Conservation (phyloP, 83 land plant genomes). For the Thuja plicata region DNA sequence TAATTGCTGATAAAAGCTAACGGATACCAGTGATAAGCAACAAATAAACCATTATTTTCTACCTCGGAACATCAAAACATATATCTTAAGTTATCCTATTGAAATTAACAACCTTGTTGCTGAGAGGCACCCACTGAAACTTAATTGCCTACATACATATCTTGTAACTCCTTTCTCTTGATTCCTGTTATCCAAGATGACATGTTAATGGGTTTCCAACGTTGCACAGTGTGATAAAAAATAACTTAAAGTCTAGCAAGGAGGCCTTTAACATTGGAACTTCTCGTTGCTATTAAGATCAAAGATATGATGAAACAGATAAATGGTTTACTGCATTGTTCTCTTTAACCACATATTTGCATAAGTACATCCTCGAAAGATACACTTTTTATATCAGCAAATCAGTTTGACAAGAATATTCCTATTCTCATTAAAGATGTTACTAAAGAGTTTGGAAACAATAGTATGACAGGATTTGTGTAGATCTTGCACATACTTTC, state of each 20-base stretch:
- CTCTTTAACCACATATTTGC: neutral
- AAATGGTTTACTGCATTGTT: neutral
- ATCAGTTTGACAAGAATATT: neutral
- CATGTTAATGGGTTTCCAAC: neutral
- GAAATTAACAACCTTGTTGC: neutral
- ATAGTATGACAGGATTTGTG: neutral
- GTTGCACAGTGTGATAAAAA: neutral
- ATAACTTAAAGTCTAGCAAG: neutral
- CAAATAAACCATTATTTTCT: neutral
- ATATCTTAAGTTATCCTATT: neutral
- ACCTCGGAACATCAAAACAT: neutral
- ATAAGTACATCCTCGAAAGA: neutral
- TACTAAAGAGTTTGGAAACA: neutral
- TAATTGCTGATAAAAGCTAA: neutral
- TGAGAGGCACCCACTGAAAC: neutral
- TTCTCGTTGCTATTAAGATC: neutral
- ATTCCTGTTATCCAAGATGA: neutral
- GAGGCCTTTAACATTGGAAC: neutral
- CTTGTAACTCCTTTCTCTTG: neutral
- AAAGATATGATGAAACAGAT: neutral
- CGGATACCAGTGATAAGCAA: neutral
- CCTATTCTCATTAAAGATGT: neutral
- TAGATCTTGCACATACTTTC: neutral
- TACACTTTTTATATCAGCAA: neutral
- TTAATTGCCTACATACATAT: neutral